phyloP scores from a whole-genome alignment of 2,329 filamentous ascomycete species.

The Intubia oerlemansii region DNA sequence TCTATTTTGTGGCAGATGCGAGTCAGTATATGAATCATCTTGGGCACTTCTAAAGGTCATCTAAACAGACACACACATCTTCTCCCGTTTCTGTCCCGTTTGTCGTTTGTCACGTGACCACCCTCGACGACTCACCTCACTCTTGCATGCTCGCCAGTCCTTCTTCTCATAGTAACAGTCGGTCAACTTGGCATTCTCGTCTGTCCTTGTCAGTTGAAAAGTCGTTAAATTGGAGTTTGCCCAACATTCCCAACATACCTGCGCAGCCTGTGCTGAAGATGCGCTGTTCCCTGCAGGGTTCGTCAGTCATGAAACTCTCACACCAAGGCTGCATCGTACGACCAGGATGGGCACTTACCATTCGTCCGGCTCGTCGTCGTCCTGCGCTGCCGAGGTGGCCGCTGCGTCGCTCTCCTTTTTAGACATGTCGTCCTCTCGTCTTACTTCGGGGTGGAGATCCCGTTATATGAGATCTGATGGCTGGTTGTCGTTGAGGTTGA shows the following conservation, averaged over 20 bases:
- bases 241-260: constrained; percentile 32
- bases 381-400: constrained; percentile 13
- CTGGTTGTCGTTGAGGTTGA: too few relatives aligned
- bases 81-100: too few relatives aligned
- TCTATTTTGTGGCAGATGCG: too few relatives aligned
- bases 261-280: constrained; percentile 94
- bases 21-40: too few relatives aligned
- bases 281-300: constrained; percentile 77
- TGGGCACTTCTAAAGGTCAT: too few relatives aligned
- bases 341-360: constrained; percentile 60
- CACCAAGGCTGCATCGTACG: not conserved
- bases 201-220: constrained; percentile 52
- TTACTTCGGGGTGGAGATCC: too few relatives aligned
- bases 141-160: constrained; percentile 77
- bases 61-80: too few relatives aligned
- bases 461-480: too few relatives aligned
- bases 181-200: constrained; percentile 74
- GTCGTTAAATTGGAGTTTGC: not conserved
- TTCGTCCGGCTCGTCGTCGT: constrained; percentile 74
- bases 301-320: constrained; percentile 8
- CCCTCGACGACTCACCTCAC: constrained; percentile 55
- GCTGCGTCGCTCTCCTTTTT: constrained; percentile 26
- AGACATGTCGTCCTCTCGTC: constrained; percentile 33
- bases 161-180: constrained; percentile 94
- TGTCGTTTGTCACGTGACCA: not conserved